Conservation (phyloP, 2,329 filamentous ascomycete species). For the Phyllosticta citribraziliensis region DNA sequence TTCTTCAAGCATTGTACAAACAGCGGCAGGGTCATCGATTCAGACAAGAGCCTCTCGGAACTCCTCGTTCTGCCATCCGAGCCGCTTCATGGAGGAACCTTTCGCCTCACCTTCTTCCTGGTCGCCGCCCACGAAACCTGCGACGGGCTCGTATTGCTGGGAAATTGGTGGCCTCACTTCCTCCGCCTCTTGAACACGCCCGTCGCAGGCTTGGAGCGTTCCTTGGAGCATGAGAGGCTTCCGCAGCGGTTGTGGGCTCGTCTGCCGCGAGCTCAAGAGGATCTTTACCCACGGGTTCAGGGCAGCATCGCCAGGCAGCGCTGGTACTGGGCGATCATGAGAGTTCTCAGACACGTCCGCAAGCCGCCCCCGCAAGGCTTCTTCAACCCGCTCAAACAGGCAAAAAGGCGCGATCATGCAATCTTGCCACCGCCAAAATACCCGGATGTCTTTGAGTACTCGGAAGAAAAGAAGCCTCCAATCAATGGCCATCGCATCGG, state of each 20-base stretch:
- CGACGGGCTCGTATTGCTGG: slow-evolving; percentile 28
- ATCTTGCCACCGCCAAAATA: slow-evolving; percentile 24
- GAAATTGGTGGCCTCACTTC: slow-evolving; percentile 34
- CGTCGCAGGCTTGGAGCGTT: slow-evolving; percentile 14
- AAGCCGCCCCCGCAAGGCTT: slow-evolving; percentile 32
- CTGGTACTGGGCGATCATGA: slow-evolving; percentile 39
- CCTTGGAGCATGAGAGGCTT: slow-evolving; percentile 13
- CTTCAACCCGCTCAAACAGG: slow-evolving; percentile 30
- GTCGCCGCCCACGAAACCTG: slow-evolving; percentile 36
- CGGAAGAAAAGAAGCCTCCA: slow-evolving; percentile 20
- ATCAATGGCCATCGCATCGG: slow-evolving; percentile 27
- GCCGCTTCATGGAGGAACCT: slow-evolving; percentile 17
- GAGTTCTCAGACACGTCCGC: slow-evolving; percentile 34
- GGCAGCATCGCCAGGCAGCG: slow-evolving; percentile 30
- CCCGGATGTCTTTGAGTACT: slow-evolving; percentile 30
- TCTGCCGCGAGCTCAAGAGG: slow-evolving; percentile 37
- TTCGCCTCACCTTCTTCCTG: slow-evolving; percentile 26
- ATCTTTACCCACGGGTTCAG: slow-evolving; percentile 32
- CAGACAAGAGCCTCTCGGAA: slow-evolving; percentile 27
- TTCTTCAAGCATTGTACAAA: slow-evolving; percentile 36
- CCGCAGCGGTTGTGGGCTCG: slow-evolving; percentile 16
- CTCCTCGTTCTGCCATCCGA: slow-evolving; percentile 30
- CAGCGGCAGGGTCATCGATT: slow-evolving; percentile 29
- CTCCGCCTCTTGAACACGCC: slow-evolving; percentile 27
- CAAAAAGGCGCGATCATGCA: slow-evolving; percentile 12